These are phyloP conservation scores for Apiospora malaysiana DNA, from an alignment of 2,329 filamentous ascomycete species.

Conservation along the genomic window DNA sequence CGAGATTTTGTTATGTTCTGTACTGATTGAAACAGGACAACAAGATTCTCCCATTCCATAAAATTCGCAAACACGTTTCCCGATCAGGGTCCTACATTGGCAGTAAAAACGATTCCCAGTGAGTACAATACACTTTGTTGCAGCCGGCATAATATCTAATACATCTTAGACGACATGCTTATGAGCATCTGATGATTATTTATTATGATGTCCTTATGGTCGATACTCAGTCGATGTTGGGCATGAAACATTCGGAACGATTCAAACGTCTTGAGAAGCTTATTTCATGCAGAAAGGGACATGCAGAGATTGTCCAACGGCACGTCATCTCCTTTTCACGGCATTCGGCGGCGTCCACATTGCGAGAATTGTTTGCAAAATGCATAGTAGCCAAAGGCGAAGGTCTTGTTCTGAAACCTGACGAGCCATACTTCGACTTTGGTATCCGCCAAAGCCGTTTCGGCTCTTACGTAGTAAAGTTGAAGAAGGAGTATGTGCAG, in stretches of 20 bases:
- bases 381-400: slow-evolving; percentile 73
- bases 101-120: slow-evolving; percentile 72
- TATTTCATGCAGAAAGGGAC: slow-evolving; percentile 58
- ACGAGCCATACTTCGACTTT: slow-evolving; percentile 77
- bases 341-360: slow-evolving; percentile 53
- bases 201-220: slow-evolving; percentile 64
- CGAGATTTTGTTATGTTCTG: slow-evolving; percentile 23
- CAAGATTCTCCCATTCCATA: slow-evolving; percentile 77
- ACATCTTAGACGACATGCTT: slow-evolving; percentile 49
- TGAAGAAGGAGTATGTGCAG: slow-evolving; percentile 86
- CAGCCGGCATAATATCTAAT: neutral
- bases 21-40: slow-evolving; percentile 48
- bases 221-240: slow-evolving; percentile 58
- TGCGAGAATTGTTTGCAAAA: slow-evolving; percentile 70
- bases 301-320: slow-evolving; percentile 70
- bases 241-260: slow-evolving; percentile 61
- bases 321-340: slow-evolving; percentile 70
- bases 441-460: slow-evolving; percentile 28
- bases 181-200: slow-evolving; percentile 66
- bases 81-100: slow-evolving; percentile 75
- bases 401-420: slow-evolving; percentile 81
- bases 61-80: slow-evolving; percentile 79
- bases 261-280: slow-evolving; percentile 64
- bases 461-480: slow-evolving; percentile 71
- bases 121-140: slow-evolving; percentile 35